Evolutionary conservation across 371 early-diverging fungal genomes (phyloP), one percentile per base, ranked within the genome.

Genomic region (Rhizopus delemar): DNA sequence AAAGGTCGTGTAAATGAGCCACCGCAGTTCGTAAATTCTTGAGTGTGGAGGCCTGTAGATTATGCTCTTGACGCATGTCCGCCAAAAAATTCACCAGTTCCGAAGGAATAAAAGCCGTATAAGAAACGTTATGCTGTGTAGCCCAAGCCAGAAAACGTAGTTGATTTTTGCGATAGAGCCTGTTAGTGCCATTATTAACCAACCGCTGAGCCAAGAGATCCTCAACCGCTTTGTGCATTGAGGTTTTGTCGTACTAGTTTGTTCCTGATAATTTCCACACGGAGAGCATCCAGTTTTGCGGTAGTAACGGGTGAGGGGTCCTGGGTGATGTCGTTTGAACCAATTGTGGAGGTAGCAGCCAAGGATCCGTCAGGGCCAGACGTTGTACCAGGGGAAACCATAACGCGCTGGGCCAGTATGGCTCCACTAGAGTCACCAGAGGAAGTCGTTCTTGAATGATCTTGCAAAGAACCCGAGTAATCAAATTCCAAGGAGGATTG

Each of bases 391-490:
- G 22, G 11, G 63, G 70, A 41, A 48, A 70, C 66, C 70, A 65
- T 5, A 55, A 38, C 0, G 70, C 70, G 2, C 48, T 15, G 8
- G 65, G 67, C 67, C 71, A 71, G 31, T 53, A 31, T 2, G 71
- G 71, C 5, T 6, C 36, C 9, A 36, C 36, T 9, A 36, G 5
- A 6, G 57, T 57, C 11, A 67, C 51, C 41, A 71, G 28, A 13
- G 71, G 66, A 5, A 62, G 65, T 6, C 12, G 56, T 0, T 58
- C 45, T 32, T 28, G 36, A 8, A 48, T 29, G 15, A 35, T 3
- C 16, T 6, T 28, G 12, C 13, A 49, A 15, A 48, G 29, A 8
- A 49, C 38, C 16, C 13, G 57, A 36, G 3, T 32, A 36, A 36
- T 49, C 39, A 16, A 28, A 38, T 46, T 38, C 33, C 4, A 46